phyloP scores from a whole-genome alignment of 768 basidiomycete species.

The Kwoniella sp. region DNA sequence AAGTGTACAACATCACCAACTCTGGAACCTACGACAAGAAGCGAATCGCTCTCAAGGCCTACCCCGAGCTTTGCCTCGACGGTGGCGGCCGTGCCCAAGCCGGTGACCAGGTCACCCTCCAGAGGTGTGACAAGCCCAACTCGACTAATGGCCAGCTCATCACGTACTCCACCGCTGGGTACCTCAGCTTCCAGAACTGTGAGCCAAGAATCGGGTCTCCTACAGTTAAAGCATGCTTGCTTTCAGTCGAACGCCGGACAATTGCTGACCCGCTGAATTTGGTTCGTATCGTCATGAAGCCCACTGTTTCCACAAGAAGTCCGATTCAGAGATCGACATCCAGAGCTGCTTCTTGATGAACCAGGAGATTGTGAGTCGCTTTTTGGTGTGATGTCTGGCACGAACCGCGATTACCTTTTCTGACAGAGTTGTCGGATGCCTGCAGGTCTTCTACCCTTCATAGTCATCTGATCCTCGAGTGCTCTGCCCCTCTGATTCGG shows the following conservation, averaged over 20 bases:
- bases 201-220: too few species aligned
- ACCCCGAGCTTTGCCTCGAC: conserved; percentile 6
- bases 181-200: conserved; percentile 9
- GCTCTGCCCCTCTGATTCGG: too few species aligned
- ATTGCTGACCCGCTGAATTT: neutral
- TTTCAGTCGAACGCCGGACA: neutral
- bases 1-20: conserved; percentile 11
- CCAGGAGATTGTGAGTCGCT: conserved; percentile 5
- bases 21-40: neutral
- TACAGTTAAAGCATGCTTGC: neutral
- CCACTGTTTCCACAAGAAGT: conserved; percentile 14
- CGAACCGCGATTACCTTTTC: neutral
- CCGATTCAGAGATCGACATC: conserved; percentile 1
- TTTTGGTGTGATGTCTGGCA: neutral
- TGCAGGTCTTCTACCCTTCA: too few species aligned
- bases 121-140: neutral
- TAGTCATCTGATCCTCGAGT: too few species aligned
- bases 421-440: too few species aligned
- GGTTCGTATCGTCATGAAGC: neutral
- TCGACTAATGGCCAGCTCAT: neutral
- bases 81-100: neutral
- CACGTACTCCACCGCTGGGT: conserved; percentile 1
- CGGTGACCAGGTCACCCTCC: neutral
- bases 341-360: conserved; percentile 11
- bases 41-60: neutral